Percentiles rank a stretch among this genome's conserved stretches.
These are phyloP conservation scores for Talaromyces borbonicus DNA, from an alignment of 495 filamentous ascomycete species.

Conservation along the genomic window DNA sequence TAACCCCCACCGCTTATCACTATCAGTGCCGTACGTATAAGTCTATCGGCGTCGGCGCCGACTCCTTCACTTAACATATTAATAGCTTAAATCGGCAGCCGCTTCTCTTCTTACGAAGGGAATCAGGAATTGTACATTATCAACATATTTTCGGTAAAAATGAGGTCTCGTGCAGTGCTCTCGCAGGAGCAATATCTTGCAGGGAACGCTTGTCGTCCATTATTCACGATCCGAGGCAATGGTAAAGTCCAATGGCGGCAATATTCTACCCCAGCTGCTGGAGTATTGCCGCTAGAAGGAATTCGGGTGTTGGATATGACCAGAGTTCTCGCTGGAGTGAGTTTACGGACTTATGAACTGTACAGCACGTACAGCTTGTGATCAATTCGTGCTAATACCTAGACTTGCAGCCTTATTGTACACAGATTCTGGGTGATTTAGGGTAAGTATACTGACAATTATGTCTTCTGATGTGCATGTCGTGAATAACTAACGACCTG, in stretches of 20 bases:
- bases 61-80: too few relatives aligned
- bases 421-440: conserved; percentile 92
- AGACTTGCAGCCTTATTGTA: conserved; percentile 87
- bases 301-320: conserved; percentile 94
- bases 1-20: not conserved
- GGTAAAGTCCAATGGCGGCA: conserved; percentile 21
- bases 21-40: too few relatives aligned
- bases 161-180: not conserved
- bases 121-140: not conserved
- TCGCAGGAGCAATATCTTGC: not conserved
- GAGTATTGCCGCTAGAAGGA: conserved; percentile 63
- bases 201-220: not conserved
- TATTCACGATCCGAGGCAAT: not conserved
- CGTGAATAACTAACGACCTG: conserved; percentile 12
- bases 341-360: too few relatives aligned
- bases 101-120: too few relatives aligned
- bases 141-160: not conserved
- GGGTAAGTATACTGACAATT: conserved; percentile 75
- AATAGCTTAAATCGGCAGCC: too few relatives aligned
- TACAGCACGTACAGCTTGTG: too few relatives aligned
- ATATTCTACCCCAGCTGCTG: conserved; percentile 23
- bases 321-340: conserved; percentile 85
- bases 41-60: too few relatives aligned
- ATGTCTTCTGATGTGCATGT: too few relatives aligned
- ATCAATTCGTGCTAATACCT: too few relatives aligned